phyloP scores from a whole-genome alignment of 768 basidiomycete species.

The Mycena capillaripes region DNA sequence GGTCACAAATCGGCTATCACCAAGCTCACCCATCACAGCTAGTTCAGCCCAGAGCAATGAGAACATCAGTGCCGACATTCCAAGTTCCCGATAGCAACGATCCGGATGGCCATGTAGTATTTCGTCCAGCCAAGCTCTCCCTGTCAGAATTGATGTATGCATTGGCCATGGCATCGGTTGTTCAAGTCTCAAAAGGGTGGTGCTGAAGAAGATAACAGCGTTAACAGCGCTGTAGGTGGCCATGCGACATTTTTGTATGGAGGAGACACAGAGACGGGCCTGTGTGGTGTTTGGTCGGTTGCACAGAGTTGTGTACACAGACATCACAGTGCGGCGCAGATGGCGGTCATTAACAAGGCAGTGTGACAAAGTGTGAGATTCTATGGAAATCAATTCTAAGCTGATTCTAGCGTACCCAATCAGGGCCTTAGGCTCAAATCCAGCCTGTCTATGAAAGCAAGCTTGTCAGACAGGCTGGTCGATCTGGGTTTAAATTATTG shows the following conservation, averaged over 20 bases:
- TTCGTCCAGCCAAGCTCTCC: slow-evolving; percentile 30
- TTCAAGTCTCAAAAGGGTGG: neutral
- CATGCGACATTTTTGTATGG: neutral
- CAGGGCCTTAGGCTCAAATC: no score
- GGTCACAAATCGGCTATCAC: neutral
- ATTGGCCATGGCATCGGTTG: slow-evolving; percentile 4
- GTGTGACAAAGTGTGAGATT: no score
- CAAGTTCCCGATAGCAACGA: slow-evolving; percentile 12
- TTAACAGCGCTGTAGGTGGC: neutral
- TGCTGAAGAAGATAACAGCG: slow-evolving; percentile 4
- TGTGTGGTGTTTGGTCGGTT: no score
- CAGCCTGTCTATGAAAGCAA: no score
- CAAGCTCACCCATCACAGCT: neutral
- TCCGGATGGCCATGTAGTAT: slow-evolving; percentile 26
- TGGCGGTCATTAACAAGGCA: no score
- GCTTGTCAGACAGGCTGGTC: no score
- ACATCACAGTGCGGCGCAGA: no score
- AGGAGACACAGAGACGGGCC: no score
- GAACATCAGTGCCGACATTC: slow-evolving; percentile 13
- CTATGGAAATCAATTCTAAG: no score
- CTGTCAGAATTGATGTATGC: slow-evolving; percentile 30
- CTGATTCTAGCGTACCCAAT: no score
- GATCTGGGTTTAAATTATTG: no score
- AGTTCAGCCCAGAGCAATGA: slow-evolving; percentile 10
- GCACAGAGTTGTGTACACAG: no score